Evolutionary conservation across 2,329 filamentous ascomycete genomes (phyloP), one percentile per base, ranked within the genome.

Genomic region (Orbilia ellipsospora): DNA sequence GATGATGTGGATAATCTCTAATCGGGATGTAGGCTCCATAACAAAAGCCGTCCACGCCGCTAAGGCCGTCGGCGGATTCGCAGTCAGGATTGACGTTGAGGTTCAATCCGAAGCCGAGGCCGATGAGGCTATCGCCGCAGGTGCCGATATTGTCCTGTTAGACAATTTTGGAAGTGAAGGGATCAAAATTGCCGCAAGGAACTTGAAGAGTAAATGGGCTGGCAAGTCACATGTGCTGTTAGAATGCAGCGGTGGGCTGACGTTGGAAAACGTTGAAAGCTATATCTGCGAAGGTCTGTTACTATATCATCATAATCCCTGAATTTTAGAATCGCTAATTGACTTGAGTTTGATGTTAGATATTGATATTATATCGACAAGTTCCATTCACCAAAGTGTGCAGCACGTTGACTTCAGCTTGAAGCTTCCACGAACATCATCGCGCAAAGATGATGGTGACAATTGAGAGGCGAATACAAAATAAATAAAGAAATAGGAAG

Each of bases 131-230:
- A 94, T 97, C 80, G 88, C 85, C 2, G 94, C 94, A 0, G 95
- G 95, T 0, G 95, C 95, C 0, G 94, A 99, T 82, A 90, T 99
- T 18, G 90, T 99, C 77, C 99, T 99, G 95, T 84, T 99, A 74
- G 95, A 99, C 82, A 99, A 99, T 82, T 99, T 98, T 81, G 90
- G 89, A 0, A 89, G 90, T 0, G 90, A 92, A 0, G 92, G 90
- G 0, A 90, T 97, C 77, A 90, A 89, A 81, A 83, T 86, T 7
- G 93, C 93, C 0, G 92, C 94, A 13, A 86, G 83, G 81, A 89
- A 87, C 79, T 82, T 99, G 78, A 96, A 94, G 84, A 86, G 91
- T 80, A 88, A 89, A 78, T 98, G 93, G 92, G 88, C 87, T 69
- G 91, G 90, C 36, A 89, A 88, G 81, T 83, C 83, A 23, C 82